Evolutionary conservation across 192 early-diverging fungal genomes (phyloP).

Genomic region (Umbelopsis sp.): DNA sequence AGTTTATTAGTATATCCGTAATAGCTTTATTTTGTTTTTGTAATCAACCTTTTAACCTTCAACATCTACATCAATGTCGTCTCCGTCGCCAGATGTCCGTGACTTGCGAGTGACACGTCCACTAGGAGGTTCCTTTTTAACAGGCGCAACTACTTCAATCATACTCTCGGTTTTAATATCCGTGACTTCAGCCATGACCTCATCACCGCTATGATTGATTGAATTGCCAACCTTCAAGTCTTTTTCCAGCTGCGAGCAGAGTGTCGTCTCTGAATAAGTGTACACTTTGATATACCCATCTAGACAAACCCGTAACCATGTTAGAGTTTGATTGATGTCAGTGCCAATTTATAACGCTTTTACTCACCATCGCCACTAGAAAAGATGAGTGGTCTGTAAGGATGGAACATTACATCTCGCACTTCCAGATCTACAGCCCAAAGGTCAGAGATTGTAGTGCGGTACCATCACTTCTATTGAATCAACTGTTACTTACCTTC

Average conservation of each 20-base stretch:
- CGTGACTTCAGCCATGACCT: slow-evolving; percentile 1
- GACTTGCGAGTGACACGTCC: slow-evolving; percentile 1
- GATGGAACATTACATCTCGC: slow-evolving; percentile 92
- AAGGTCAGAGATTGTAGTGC: background rate
- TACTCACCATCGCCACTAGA: slow-evolving; percentile 82
- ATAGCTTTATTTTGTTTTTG: background rate
- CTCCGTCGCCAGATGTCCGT: slow-evolving; percentile 19
- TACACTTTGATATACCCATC: slow-evolving; percentile 73
- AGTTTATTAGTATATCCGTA: too few relatives aligned
- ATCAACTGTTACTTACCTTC: slow-evolving; percentile 49
- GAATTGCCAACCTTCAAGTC: slow-evolving; percentile 14
- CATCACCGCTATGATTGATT: slow-evolving; percentile 11
- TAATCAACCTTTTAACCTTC: slow-evolving; percentile 6
- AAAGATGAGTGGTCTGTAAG: slow-evolving; percentile 74
- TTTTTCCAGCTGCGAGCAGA: background rate
- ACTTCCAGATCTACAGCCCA: slow-evolving; percentile 74
- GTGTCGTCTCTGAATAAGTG: slow-evolving; percentile 38
- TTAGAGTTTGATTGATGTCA: background rate
- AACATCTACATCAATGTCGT: slow-evolving; percentile 12
- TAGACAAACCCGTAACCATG: slow-evolving; percentile 19
- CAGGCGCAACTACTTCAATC: background rate
- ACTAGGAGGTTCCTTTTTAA: background rate
- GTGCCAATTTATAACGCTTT: background rate
- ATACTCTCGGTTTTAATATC: too few relatives aligned
- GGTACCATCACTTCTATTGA: too few relatives aligned